phyloP scores from a whole-genome alignment of 495 filamentous ascomycete species.

The Penicillium malachiteum region DNA sequence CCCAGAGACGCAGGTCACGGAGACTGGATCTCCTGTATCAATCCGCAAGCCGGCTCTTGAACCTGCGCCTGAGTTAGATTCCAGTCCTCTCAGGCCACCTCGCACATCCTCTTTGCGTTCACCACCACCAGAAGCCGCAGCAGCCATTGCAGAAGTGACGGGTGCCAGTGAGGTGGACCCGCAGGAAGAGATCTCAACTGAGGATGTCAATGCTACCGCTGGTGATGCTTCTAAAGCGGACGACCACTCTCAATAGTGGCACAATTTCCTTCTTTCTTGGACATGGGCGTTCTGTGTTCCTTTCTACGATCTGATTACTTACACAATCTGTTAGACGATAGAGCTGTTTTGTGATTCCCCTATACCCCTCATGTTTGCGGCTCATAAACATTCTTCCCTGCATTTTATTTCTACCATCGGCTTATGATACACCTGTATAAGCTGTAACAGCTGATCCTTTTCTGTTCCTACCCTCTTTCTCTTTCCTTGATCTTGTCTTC shows the following conservation, averaged over 20 bases:
- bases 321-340: conserved; percentile 25
- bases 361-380: conserved; percentile 33
- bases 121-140: conserved; percentile 9
- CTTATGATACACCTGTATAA: neutral
- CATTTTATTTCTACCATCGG: conserved; percentile 12
- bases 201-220: neutral
- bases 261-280: conserved; percentile 12
- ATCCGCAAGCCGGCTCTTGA: conserved; percentile 30
- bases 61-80: conserved; percentile 35
- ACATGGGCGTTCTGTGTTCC: conserved; percentile 8
- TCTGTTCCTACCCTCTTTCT: neutral
- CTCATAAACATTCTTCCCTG: conserved; percentile 13
- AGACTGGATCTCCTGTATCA: conserved; percentile 20
- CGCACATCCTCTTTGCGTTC: conserved; percentile 41
- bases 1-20: conserved; percentile 3
- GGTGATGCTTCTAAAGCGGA: conserved; percentile 5
- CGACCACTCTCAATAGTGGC: conserved; percentile 2
- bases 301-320: conserved; percentile 15
- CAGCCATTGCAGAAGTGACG: conserved; percentile 12
- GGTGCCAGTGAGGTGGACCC: conserved; percentile 4
- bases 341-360: conserved; percentile 25
- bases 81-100: conserved; percentile 33
- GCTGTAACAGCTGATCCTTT: conserved; percentile 6
- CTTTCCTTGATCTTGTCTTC: conserved; percentile 3
- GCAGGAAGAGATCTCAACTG: neutral